Evolutionary conservation across 2,329 filamentous ascomycete species (phyloP).

Genomic region (Periglandula ipomoeae): DNA sequence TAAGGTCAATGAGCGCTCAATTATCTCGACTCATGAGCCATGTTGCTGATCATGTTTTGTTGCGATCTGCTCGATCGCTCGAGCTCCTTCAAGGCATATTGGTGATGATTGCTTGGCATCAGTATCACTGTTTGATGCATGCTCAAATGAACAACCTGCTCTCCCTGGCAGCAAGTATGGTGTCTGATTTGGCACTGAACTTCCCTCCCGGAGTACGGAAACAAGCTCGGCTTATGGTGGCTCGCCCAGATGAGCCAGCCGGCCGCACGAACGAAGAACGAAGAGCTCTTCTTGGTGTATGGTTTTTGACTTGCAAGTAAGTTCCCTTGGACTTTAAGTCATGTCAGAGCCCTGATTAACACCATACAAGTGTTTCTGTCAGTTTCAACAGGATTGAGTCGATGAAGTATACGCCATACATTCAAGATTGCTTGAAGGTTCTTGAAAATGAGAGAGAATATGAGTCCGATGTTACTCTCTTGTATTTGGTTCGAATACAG

Average conservation of each 20-base stretch:
- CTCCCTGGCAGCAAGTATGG: constrained; percentile 36
- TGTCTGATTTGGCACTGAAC: constrained; percentile 38
- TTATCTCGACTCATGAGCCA: constrained; percentile 38
- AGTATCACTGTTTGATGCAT: constrained; percentile 45
- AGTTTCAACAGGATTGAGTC: constrained; percentile 36
- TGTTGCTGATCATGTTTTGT: constrained; percentile 38
- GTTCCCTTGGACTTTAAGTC: constrained; percentile 12
- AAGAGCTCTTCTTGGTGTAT: constrained; percentile 42
- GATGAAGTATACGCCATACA: constrained; percentile 41
- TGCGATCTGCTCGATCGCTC: constrained; percentile 39
- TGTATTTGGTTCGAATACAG: constrained; percentile 39
- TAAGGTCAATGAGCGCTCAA: constrained; percentile 39
- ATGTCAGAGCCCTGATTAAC: neutral
- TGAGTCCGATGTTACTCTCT: constrained; percentile 35
- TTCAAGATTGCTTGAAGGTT: constrained; percentile 39
- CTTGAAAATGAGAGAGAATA: constrained; percentile 35
- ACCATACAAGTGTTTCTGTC: constrained; percentile 26
- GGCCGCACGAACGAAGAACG: constrained; percentile 41
- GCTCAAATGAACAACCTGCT: constrained; percentile 42
- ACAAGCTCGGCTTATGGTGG: constrained; percentile 32
- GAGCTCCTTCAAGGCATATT: constrained; percentile 41
- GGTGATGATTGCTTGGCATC: constrained; percentile 41
- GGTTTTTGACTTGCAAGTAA: constrained; percentile 45
- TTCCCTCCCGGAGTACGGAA: constrained; percentile 31
- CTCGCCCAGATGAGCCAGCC: constrained; percentile 27